phyloP scores from a whole-genome alignment of 257 asterid genomes.

The Fraxinus cuspidata region DNA sequence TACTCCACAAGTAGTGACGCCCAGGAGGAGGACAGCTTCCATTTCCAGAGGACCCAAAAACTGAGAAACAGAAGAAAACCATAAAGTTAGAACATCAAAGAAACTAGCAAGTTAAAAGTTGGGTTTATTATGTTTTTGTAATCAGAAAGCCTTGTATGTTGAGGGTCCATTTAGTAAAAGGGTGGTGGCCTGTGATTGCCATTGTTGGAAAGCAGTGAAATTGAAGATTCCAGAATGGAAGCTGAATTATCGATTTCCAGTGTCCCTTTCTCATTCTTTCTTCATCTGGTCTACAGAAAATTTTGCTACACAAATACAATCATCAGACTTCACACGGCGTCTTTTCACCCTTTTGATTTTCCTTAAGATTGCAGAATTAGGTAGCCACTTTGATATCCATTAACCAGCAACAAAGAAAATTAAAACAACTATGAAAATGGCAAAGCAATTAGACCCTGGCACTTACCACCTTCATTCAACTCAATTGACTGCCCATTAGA shows the following conservation, averaged over 20 bases:
- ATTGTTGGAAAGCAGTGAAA: constrained; percentile 12
- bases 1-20: constrained; percentile 83
- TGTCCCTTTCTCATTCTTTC: constrained; percentile 8
- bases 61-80: constrained; percentile 44
- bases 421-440: background rate
- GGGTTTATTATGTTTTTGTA: background rate
- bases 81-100: constrained; percentile 24
- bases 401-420: constrained; percentile 11
- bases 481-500: constrained; percentile 64
- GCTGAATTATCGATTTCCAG: background rate
- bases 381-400: background rate
- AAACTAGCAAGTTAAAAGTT: background rate
- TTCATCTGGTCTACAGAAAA: constrained; percentile 13
- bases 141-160: background rate
- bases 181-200: constrained; percentile 10
- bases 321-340: constrained; percentile 5
- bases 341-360: background rate
- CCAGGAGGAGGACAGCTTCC: constrained; percentile 91
- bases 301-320: background rate
- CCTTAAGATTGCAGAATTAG: constrained; percentile 3
- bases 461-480: constrained; percentile 61
- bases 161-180: constrained; percentile 4
- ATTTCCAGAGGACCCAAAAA: constrained; percentile 72
- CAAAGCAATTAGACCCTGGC: constrained; percentile 11
- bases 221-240: constrained; percentile 6